Percentiles rank a stretch among this genome's conserved stretches.
These are phyloP conservation scores for Cutaneotrichosporon sp. DNA, from an alignment of 1,284 basidiomycete genomes.

Conservation along the genomic window DNA sequence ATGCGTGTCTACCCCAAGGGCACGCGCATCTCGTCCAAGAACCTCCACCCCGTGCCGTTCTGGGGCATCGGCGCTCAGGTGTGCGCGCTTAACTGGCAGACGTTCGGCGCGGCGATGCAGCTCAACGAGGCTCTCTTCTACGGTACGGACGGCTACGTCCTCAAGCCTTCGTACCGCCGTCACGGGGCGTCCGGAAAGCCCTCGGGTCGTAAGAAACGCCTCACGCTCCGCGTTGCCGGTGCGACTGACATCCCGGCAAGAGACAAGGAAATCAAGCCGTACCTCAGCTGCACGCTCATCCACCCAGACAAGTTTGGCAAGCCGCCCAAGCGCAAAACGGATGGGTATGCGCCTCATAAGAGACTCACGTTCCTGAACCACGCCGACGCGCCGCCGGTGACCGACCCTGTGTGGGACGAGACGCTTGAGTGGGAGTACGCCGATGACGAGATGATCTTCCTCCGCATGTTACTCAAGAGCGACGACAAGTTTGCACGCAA, in stretches of 20 bases:
- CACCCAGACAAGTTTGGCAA: conserved; percentile 21
- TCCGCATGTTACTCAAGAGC: conserved; percentile 26
- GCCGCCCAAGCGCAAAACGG: conserved; percentile 27
- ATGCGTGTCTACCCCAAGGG: conserved; percentile 89
- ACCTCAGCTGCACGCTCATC: conserved; percentile 24
- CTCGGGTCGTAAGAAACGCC: conserved; percentile 7
- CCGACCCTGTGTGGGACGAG: conserved; percentile 74
- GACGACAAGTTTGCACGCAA: conserved; percentile 23
- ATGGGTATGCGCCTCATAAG: conserved; percentile 8
- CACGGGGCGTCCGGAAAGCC: neutral
- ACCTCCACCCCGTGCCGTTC: conserved; percentile 84
- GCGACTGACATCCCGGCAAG: conserved; percentile 20
- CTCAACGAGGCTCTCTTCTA: conserved; percentile 93
- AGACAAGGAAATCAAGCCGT: conserved; percentile 18
- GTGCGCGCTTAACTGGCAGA: conserved; percentile 98
- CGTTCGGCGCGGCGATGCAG: conserved; percentile 65
- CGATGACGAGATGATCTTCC: conserved; percentile 24
- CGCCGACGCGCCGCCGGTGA: neutral
- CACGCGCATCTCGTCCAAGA: conserved; percentile 74
- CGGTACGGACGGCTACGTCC: conserved; percentile 79
- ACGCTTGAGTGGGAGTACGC: conserved; percentile 70
- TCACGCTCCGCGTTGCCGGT: conserved; percentile 19
- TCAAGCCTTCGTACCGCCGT: conserved; percentile 66
- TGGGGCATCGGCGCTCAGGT: conserved; percentile 91
- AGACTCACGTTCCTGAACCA: conserved; percentile 11